Conservation (phyloP, 352 stramenopile species). For the Phytophthora gonapodyides region DNA sequence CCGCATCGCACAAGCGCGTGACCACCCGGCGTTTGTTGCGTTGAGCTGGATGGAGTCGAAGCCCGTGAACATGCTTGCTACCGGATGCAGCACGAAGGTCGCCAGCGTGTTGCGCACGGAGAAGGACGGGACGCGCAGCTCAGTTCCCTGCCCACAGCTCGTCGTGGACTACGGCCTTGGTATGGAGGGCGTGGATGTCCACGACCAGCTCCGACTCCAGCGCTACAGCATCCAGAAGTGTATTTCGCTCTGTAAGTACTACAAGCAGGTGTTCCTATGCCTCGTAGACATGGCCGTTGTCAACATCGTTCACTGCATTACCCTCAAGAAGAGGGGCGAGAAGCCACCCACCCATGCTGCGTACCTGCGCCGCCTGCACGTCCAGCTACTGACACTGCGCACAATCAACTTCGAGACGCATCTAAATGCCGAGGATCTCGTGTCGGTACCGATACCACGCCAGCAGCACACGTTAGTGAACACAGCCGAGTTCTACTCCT, state of each 20-base stretch:
- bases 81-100: constrained; percentile 11
- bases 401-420: constrained; percentile 15
- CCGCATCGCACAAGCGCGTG: constrained; percentile 6
- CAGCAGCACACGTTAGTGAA: constrained; percentile 12
- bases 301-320: constrained; percentile 19
- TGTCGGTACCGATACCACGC: constrained; percentile 7
- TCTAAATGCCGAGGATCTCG: constrained; percentile 20
- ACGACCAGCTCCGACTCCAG: constrained; percentile 14
- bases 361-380: constrained; percentile 24
- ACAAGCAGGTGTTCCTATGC: constrained; percentile 26
- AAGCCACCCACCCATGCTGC: constrained; percentile 11
- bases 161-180: constrained; percentile 4
- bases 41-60: constrained; percentile 21
- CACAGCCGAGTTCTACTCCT: constrained; percentile 10
- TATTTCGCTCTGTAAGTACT: constrained; percentile 13
- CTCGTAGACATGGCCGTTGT: constrained; percentile 29
- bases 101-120: constrained; percentile 6
- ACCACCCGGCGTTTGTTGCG: constrained; percentile 13
- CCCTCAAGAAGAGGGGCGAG: constrained; percentile 3
- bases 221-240: constrained; percentile 26
- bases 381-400: constrained; percentile 2
- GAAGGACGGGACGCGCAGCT: not conserved
- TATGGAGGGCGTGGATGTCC: constrained; percentile 3
- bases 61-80: constrained; percentile 22
- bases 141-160: not conserved